Evolutionary conservation across 345 rosid genomes (phyloP).

Genomic region (Citrus medica): DNA sequence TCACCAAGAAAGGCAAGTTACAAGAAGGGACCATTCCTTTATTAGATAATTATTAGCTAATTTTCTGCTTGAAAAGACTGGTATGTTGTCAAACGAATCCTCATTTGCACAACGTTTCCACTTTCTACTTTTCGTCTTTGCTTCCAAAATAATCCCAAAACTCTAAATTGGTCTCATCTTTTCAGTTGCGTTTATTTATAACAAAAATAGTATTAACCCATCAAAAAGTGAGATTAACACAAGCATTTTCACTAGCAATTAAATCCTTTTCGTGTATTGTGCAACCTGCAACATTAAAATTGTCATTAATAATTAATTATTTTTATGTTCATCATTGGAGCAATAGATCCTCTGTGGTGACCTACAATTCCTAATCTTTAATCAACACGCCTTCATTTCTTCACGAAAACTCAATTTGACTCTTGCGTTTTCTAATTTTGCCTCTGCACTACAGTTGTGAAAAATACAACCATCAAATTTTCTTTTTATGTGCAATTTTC

Average conservation of each 20-base stretch:
- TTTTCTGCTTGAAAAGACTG: not conserved
- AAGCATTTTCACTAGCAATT: not conserved
- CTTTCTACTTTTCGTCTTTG: no score
- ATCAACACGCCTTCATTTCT: conserved; percentile 35
- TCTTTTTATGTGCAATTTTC: no score
- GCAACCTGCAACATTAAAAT: not conserved
- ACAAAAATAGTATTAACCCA: no score
- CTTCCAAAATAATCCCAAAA: not conserved
- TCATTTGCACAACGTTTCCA: not conserved
- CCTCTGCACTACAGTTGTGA: no score
- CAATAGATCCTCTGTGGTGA: conserved; percentile 7
- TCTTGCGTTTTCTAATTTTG: not conserved
- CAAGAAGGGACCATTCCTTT: not conserved
- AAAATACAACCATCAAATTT: no score
- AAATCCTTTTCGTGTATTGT: not conserved
- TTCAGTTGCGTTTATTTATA: not conserved
- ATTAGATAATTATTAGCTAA: not conserved
- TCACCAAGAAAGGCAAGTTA: not conserved
- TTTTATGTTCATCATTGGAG: not conserved
- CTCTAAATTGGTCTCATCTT: not conserved
- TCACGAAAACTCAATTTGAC: conserved; percentile 26
- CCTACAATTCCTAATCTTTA: conserved; percentile 36
- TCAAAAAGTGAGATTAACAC: not conserved
- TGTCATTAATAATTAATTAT: not conserved
- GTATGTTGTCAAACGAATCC: conserved; percentile 13